phyloP scores from a whole-genome alignment of 2,329 filamentous ascomycete genomes.

The Arthrobotrys conoides region DNA sequence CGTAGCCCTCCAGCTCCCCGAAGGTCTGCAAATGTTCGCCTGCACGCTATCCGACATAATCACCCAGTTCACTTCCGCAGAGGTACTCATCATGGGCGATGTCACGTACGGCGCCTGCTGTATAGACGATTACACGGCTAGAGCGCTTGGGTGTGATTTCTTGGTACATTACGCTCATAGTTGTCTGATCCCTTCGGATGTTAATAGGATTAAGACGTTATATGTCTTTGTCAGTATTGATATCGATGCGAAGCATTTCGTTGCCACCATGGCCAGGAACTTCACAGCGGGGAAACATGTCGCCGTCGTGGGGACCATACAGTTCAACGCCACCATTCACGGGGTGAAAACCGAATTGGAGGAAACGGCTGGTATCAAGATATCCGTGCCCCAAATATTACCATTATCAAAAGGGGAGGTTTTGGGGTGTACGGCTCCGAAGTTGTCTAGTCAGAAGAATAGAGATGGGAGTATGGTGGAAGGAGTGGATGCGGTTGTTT shows the following conservation, averaged over 20 bases:
- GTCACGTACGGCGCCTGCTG: constrained; percentile 99
- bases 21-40: constrained; percentile 93
- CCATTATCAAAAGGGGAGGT: constrained; percentile 96
- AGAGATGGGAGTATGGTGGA: constrained; percentile 67
- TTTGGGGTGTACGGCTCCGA: constrained; percentile 93
- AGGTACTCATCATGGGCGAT: constrained; percentile 98
- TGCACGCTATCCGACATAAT: constrained; percentile 98
- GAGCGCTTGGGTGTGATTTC: constrained; percentile 92
- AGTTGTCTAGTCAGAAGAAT: constrained; percentile 72
- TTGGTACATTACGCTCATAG: constrained; percentile 97
- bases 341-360: constrained; percentile 83
- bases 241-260: constrained; percentile 89
- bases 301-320: constrained; percentile 95
- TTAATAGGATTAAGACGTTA: constrained; percentile 95
- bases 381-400: constrained; percentile 91
- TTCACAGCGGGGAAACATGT: constrained; percentile 88
- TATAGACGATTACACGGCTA: constrained; percentile 97
- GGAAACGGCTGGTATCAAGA: constrained; percentile 75
- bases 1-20: constrained; percentile 96
- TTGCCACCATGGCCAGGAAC: constrained; percentile 89
- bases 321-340: constrained; percentile 98
- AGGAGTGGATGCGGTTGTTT: constrained; percentile 82
- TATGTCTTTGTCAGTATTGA: constrained; percentile 99
- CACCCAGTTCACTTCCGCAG: constrained; percentile 90
- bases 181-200: constrained; percentile 94